Conservation (phyloP, 192 early-diverging fungal species). For the Gorgonomyces haynaldii region DNA sequence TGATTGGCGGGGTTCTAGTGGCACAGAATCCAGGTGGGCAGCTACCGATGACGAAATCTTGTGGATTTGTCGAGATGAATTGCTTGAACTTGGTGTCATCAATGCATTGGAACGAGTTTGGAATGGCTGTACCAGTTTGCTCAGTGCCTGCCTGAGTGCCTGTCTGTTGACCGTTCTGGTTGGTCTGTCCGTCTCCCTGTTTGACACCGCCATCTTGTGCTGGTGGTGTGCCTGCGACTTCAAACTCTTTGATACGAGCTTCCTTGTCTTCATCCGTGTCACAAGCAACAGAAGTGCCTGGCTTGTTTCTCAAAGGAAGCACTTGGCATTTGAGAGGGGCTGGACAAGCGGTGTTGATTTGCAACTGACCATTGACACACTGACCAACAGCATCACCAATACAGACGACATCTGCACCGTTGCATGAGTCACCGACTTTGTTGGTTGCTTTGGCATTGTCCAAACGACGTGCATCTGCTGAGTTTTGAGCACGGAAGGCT, state of each 20-base stretch:
- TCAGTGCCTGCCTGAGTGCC: no score
- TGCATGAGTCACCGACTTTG: constrained; percentile 4
- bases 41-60: constrained; percentile 5
- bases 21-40: constrained; percentile 13
- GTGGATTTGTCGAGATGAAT: constrained; percentile 8
- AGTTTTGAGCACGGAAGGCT: constrained; percentile 4
- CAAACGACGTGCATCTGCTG: not conserved
- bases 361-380: not conserved
- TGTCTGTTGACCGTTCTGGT: no score
- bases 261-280: constrained; percentile 19
- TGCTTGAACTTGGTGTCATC: constrained; percentile 16
- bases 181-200: no score
- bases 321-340: constrained; percentile 16
- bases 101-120: constrained; percentile 13
- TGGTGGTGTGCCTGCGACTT: no score
- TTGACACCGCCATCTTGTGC: no score
- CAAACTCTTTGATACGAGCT: constrained; percentile 10
- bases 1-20: constrained; percentile 6
- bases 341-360: not conserved
- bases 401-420: constrained; percentile 5
- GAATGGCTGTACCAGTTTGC: no score
- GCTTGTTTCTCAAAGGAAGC: constrained; percentile 18
- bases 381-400: constrained; percentile 4
- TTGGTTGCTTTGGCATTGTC: constrained; percentile 3
- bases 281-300: constrained; percentile 15